Evolutionary conservation across 805 yeast genomes (phyloP), one percentile per base, ranked within the genome.

Genomic region (Zygosaccharomyces bailii): DNA sequence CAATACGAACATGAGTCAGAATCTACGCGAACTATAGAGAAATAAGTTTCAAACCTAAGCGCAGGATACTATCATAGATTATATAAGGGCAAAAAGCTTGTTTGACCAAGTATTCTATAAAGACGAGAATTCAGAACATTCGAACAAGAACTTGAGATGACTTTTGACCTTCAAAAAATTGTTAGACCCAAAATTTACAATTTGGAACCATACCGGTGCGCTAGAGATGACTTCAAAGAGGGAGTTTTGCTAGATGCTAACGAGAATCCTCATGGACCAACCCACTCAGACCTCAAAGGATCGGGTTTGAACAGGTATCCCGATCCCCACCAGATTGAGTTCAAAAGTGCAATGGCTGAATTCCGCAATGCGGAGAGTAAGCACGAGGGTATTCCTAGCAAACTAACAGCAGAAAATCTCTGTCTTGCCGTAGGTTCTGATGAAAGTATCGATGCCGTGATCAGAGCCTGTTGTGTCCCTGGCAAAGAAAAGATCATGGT

Each of bases 391-490:
- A 44, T 61, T 14, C 19, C 54, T 7, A 31, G 45, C 9, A 59
- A 61, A 3, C 60, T 86, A 49, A 66, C 70, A 1, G 77, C 85
- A 0, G 84, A 73, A 5, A 93, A 93, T 66, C 58, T 93, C 24
- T 89, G 95, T 60, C 73, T 93, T 25, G 99, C 99, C 34, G 99
- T 93, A 9, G 99, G 99, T 1, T 90, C 97, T 1, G 99, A 93
- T 65, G 99, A 93, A 66, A 80, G 93, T 57, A 89, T 93, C 48
- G 99, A 93, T 62, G 76, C 93, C 32, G 67, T 91, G 44, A 82
- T 93, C 50, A 73, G 99, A 56, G 86, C 95, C 43, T 76, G 84
- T 43, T 86, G 96, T 59, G 70, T 66, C 4, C 99, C 99, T 2
- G 86, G 85, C 2, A 73, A 71, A 51, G 96, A 90, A 48, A 91